Evolutionary conservation across 768 basidiomycete species (phyloP).

Genomic region (Leccinum broughii): DNA sequence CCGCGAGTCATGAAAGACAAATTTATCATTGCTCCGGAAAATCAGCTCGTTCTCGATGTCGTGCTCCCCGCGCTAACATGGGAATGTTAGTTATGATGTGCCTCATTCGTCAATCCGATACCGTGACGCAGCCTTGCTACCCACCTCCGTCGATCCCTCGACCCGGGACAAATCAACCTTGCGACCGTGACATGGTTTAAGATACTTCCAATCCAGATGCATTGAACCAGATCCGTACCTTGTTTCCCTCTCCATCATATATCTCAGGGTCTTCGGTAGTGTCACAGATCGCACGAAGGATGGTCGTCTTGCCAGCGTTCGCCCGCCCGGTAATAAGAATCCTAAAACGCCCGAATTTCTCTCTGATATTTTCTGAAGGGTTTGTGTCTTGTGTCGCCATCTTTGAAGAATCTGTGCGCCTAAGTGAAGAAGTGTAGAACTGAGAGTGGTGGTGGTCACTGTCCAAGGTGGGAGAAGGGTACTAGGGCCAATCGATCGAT

Average conservation of each 20-base stretch:
- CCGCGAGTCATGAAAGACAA: background rate
- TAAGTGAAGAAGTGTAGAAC: background rate
- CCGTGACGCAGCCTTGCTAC: background rate
- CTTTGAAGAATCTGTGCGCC: background rate
- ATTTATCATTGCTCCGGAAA: background rate
- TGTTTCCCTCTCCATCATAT: too few relatives aligned
- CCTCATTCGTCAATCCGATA: background rate
- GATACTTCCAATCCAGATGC: too few relatives aligned
- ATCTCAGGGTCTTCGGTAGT: too few relatives aligned
- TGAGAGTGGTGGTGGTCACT: background rate
- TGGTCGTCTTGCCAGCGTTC: too few relatives aligned
- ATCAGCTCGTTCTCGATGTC: background rate
- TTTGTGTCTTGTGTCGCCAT: background rate
- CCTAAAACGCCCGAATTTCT: too few relatives aligned
- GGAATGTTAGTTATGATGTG: background rate
- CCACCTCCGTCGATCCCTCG: background rate
- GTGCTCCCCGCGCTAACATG: background rate
- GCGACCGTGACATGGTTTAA: too few relatives aligned
- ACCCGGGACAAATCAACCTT: background rate
- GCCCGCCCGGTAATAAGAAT: too few relatives aligned
- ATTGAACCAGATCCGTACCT: too few relatives aligned
- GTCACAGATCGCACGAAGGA: too few relatives aligned
- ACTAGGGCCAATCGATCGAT: background rate
- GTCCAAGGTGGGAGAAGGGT: background rate
- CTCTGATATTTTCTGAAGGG: background rate